A percentile compares a stretch with the other conserved stretches of the same genome.
These are phyloP conservation scores for Laguncularia racemosa DNA, from an alignment of 345 rosid genomes.

Conservation along the genomic window DNA sequence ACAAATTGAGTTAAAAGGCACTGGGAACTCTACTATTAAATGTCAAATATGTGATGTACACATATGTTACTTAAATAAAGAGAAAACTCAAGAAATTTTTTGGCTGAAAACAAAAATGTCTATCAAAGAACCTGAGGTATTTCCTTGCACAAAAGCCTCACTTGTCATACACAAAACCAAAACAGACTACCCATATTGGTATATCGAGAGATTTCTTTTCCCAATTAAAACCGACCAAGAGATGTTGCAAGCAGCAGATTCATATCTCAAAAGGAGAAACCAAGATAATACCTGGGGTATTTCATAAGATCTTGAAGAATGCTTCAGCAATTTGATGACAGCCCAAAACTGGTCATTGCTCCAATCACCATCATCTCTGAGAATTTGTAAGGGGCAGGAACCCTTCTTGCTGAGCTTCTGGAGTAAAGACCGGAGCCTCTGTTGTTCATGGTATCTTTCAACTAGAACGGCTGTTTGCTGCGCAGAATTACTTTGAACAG, in stretches of 20 bases:
- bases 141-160: too few species aligned
- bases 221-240: background rate
- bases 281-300: conserved; percentile 45
- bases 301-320: conserved; percentile 29
- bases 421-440: conserved; percentile 24
- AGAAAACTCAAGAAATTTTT: too few species aligned
- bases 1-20: too few species aligned
- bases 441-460: conserved; percentile 36
- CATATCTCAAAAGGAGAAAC: background rate
- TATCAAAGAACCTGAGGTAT: too few species aligned
- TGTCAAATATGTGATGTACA: too few species aligned
- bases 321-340: conserved; percentile 44
- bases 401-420: conserved; percentile 26
- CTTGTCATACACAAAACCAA: too few species aligned
- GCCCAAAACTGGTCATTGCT: conserved; percentile 53
- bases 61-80: too few species aligned
- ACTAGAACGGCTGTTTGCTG: conserved; percentile 34
- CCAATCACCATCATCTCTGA: conserved; percentile 64
- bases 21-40: too few species aligned
- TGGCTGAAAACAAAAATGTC: too few species aligned
- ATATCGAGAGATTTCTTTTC: background rate
- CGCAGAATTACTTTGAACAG: conserved; percentile 10
- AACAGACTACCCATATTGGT: too few species aligned
- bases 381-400: conserved; percentile 41
- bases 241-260: background rate